Evolutionary conservation across 2,329 filamentous ascomycete species (phyloP).

Genomic region (Hypomyces perniciosus): DNA sequence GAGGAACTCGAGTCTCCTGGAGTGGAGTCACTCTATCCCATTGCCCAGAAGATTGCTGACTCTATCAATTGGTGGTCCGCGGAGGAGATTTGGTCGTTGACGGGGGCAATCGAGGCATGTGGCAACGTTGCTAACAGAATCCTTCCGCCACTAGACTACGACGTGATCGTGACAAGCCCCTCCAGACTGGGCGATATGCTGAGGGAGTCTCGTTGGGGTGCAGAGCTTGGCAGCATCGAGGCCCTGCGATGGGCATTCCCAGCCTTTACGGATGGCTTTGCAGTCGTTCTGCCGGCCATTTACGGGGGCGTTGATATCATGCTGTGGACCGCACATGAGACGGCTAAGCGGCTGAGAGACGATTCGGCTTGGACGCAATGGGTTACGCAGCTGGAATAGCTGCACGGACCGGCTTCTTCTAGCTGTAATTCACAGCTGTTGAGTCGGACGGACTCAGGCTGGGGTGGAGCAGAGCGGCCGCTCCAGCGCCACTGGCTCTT

Average conservation of each 20-base stretch:
- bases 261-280: constrained; percentile 12
- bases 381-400: constrained; percentile 12
- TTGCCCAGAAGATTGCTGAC: constrained; percentile 10
- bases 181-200: constrained; percentile 10
- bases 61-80: constrained; percentile 12
- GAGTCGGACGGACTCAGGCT: neutral
- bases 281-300: constrained; percentile 8
- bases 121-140: constrained; percentile 7
- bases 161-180: constrained; percentile 9
- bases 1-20: constrained; percentile 7
- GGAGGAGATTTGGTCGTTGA: constrained; percentile 11
- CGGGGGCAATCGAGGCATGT: constrained; percentile 9
- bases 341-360: constrained; percentile 4
- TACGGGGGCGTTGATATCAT: constrained; percentile 11
- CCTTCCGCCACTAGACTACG: constrained; percentile 8
- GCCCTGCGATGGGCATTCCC: constrained; percentile 11
- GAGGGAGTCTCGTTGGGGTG: constrained; percentile 6
- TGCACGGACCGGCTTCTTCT: neutral
- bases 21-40: constrained; percentile 5
- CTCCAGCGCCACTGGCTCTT: neutral
- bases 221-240: constrained; percentile 9
- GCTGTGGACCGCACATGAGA: constrained; percentile 12
- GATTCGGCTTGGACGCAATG: constrained; percentile 10
- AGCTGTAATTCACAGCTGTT: constrained; percentile 1
- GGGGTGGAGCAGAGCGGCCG: no score